Evolutionary conservation across 2,329 filamentous ascomycete genomes (phyloP).

Genomic region (Beauveria sp.): DNA sequence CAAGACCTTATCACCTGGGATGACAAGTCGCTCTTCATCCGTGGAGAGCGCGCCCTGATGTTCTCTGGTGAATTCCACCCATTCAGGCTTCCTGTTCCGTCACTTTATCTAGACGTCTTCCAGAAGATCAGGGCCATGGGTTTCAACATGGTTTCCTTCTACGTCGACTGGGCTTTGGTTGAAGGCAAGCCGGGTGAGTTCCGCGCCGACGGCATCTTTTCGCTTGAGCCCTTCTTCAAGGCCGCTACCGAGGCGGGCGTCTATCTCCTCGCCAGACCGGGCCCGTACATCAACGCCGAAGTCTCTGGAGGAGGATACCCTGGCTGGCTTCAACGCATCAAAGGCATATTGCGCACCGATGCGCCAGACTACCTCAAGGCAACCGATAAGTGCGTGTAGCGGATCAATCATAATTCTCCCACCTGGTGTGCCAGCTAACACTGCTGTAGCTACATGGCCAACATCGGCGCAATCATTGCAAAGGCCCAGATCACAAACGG

Average conservation of each 20-base stretch:
- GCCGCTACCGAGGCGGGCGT: constrained; percentile 66
- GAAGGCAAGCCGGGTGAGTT: constrained; percentile 68
- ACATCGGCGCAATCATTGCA: constrained; percentile 60
- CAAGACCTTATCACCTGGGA: constrained; percentile 58
- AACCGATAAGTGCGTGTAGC: constrained; percentile 50
- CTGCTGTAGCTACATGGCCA: constrained; percentile 44
- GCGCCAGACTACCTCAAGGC: constrained; percentile 55
- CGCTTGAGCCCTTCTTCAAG: constrained; percentile 66
- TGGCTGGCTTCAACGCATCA: constrained; percentile 67
- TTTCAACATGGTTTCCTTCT: constrained; percentile 74
- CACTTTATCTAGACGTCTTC: constrained; percentile 60
- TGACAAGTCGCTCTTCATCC: constrained; percentile 60
- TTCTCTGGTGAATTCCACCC: constrained; percentile 71
- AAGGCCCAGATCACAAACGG: constrained; percentile 75
- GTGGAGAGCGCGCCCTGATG: constrained; percentile 61
- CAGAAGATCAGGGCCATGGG: constrained; percentile 77
- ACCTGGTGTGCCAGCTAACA: not conserved
- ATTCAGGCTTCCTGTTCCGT: constrained; percentile 42
- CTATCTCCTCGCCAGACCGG: constrained; percentile 65
- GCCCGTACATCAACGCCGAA: constrained; percentile 75
- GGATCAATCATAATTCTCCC: no score
- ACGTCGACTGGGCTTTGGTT: constrained; percentile 69
- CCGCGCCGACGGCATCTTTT: constrained; percentile 63
- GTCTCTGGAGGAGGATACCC: constrained; percentile 70
- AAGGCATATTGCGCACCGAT: constrained; percentile 55